Conservation (phyloP, 2,329 filamentous ascomycete species). For the Colletotrichum spinosum region DNA sequence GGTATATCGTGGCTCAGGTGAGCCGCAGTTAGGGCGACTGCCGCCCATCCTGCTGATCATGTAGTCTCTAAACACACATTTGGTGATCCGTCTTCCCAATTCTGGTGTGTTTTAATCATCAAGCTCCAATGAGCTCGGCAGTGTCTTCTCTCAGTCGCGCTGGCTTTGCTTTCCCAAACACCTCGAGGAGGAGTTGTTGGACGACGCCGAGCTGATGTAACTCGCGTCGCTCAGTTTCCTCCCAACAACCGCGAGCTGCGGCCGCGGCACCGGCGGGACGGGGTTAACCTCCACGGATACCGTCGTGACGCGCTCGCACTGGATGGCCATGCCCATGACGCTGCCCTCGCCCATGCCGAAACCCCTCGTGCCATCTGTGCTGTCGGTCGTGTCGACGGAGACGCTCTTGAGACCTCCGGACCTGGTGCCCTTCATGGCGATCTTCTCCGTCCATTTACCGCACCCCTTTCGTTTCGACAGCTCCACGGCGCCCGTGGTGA, state of each 20-base stretch:
- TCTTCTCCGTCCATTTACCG: constrained; percentile 37
- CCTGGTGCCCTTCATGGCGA: constrained; percentile 9
- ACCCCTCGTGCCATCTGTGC: constrained; percentile 48
- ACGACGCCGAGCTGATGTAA: neutral
- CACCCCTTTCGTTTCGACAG: constrained; percentile 17
- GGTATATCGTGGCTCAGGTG: constrained; percentile 7
- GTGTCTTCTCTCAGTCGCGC: neutral
- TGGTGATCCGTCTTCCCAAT: constrained; percentile 1
- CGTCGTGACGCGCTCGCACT: constrained; percentile 57
- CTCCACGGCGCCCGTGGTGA: constrained; percentile 41
- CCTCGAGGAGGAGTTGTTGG: neutral
- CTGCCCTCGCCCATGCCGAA: constrained; percentile 42
- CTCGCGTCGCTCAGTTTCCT: constrained; percentile 26
- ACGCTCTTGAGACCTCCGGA: constrained; percentile 12
- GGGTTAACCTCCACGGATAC: constrained; percentile 52
- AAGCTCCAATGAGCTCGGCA: neutral
- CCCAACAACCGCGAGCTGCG: constrained; percentile 3
- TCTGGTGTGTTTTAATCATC: neutral
- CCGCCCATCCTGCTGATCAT: neutral
- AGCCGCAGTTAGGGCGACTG: neutral
- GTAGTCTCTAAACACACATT: constrained; percentile 2
- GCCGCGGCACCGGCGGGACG: neutral
- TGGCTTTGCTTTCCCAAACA: neutral
- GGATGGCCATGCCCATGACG: constrained; percentile 49
- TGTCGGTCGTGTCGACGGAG: constrained; percentile 39